Evolutionary conservation across 306 rosid species (phyloP), one percentile per base, ranked within the genome.

Genomic region (Dicorynia guianensis): DNA sequence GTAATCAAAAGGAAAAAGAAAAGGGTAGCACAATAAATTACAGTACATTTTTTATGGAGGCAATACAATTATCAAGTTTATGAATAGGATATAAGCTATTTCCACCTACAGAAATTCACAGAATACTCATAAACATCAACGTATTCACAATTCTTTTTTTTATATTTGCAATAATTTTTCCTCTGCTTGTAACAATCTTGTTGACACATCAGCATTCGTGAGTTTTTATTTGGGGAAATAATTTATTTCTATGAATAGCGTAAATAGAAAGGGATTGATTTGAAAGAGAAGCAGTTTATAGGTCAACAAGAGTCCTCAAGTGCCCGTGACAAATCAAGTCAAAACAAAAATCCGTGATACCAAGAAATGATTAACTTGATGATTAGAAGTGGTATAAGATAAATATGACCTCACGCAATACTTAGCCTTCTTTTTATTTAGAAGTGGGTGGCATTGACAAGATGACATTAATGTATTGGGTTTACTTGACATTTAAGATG

Each of bases 271-370:
- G 1, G 7, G 19, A 39, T 43, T 75, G 19, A 39, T 43, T 75
- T 12, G 57, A 57, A 64, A 72, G 46, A 17, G 75, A 39, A 65
- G 49, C 58, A 47, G 64, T 67, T 58, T 55, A 49, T 17, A 67
- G 48, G 84, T 74, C 84, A 80, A 68, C 20, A 67, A 74, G 34
- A 43, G 75, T 76, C 73, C 76, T 80, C 63, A 11, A 75, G 72
- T 59, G 63, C 69, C 80, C 50, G 69, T 75, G 77, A 80, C 76
- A 75, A 54, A 40, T n/a, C 48, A 75, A 63, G 78, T 70, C 58
- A 69, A 76, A 76, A 63, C 18, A 57, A 76, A 80, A 71, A 56
- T 33, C 67, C 65, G 72, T 61, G 82, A 78, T 19, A 67, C 39
- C 1, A 38, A 73, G 44, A 81, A 71, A 77, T 73, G 80, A 74